Evolutionary conservation across 2,329 filamentous ascomycete genomes (phyloP), one percentile per base, ranked within the genome.

Genomic region (Xylariaceae sp.): DNA sequence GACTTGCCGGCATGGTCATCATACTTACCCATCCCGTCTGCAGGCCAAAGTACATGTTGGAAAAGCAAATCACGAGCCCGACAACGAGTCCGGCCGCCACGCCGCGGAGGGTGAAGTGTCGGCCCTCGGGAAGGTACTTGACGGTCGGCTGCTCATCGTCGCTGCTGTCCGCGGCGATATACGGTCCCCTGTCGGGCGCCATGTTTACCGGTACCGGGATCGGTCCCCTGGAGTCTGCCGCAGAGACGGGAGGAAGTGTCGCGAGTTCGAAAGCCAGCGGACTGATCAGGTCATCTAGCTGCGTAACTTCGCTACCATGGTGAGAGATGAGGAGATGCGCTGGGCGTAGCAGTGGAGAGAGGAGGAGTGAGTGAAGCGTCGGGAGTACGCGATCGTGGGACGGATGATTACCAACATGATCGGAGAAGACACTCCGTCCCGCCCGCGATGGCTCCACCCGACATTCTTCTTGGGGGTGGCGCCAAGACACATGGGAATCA

Each of bases 41-140:
- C 24, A 98, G 73, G n/a, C 93, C 93, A 62, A 98, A 98, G 65
- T 97, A 98, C 73, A 94, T 96, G 62, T 98, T 98, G 39, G 88
- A 94, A 63, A 95, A 95, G 60, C 87, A 93, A 57, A 97, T 95
- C 41, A 97, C 73, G 4, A 93, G 79, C 31, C 93, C 93, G 49
- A 98, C 93, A 3, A 79, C 69, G 4, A 95, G 72, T 13, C 93
- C 93, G 19, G 87, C 88, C 4, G 81, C 60, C 30, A 97, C 74
- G 38, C 89, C 89, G 42, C 93, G 84, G 19, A 84, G 43, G 1
- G 93, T 97, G 67, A 98, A 96, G 68, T 89, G 89, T 35, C 78
- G 78, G 38, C 73, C 74, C 3, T 64, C 62, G 11, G 60, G 60
- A 15, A 63, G 59, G 44, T 49, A 51, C 35, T 52, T 56, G 43